These are phyloP conservation scores for Trametes cingulata DNA, from an alignment of 768 basidiomycete species.

Conservation along the genomic window DNA sequence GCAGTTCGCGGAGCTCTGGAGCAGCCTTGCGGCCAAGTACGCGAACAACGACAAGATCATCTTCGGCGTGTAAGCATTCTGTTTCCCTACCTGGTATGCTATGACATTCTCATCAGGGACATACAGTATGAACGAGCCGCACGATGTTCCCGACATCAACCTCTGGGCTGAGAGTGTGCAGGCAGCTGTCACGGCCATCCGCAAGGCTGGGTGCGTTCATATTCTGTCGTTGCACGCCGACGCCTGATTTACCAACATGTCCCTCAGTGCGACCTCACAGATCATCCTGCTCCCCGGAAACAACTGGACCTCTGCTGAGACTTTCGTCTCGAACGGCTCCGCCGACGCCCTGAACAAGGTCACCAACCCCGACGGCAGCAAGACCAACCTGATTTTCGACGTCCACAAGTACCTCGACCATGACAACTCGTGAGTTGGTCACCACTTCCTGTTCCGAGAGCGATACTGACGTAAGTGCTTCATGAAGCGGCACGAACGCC, in stretches of 20 bases:
- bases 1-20: constrained; percentile 43
- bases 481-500: constrained; percentile 2
- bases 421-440: constrained; percentile 40
- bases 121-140: constrained; percentile 47
- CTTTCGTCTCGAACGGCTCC: constrained; percentile 37
- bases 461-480: background rate
- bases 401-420: constrained; percentile 49
- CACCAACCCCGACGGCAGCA: constrained; percentile 42
- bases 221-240: background rate
- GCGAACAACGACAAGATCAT: constrained; percentile 39
- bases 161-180: constrained; percentile 40
- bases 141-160: constrained; percentile 41
- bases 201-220: constrained; percentile 35
- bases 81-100: background rate
- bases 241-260: too few species aligned
- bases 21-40: constrained; percentile 42
- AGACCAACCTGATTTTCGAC: constrained; percentile 44
- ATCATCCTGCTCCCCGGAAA: constrained; percentile 46
- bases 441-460: constrained; percentile 31
- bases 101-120: constrained; percentile 24
- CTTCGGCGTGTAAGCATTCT: constrained; percentile 18
- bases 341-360: constrained; percentile 42
- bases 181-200: constrained; percentile 44
- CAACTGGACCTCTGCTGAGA: constrained; percentile 37
- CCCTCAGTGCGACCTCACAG: constrained; percentile 35